Evolutionary conservation across 179 eudicot genomes (phyloP).

Genomic region (Nepenthes alata): DNA sequence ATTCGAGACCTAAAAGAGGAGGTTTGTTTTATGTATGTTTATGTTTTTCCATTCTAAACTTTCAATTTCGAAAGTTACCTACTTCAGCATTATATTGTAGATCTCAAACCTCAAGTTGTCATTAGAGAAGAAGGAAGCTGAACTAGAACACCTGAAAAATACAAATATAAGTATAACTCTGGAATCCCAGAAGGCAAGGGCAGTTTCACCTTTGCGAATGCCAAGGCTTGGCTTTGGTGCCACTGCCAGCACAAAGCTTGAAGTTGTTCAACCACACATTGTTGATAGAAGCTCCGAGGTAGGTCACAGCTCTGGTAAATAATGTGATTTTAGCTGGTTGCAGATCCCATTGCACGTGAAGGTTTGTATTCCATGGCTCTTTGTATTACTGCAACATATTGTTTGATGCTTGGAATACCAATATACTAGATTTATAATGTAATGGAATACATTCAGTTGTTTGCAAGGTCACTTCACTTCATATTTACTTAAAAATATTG

Average conservation of each 20-base stretch:
- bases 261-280: constrained; percentile 22
- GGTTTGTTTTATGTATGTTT: constrained; percentile 25
- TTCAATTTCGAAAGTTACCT: background rate
- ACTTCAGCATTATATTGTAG: constrained; percentile 17
- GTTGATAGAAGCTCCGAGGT: constrained; percentile 58
- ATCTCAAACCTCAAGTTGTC: constrained; percentile 57
- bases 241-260: constrained; percentile 31
- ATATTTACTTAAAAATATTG: no score
- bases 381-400: no score
- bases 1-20: constrained; percentile 79
- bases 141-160: constrained; percentile 52
- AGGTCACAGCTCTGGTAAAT: constrained; percentile 2
- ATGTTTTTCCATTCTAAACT: background rate
- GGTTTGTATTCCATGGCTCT: no score
- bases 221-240: constrained; percentile 28
- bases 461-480: no score
- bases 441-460: no score
- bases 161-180: constrained; percentile 19
- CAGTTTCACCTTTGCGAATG: constrained; percentile 53
- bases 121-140: constrained; percentile 78
- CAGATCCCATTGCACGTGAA: no score
- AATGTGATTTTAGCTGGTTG: no score
- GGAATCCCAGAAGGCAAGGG: constrained; percentile 33
- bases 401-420: no score
- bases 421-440: no score